Evolutionary conservation across 805 yeast genomes (phyloP), one percentile per base, ranked within the genome.

Genomic region (Starmerella etchellsii): DNA sequence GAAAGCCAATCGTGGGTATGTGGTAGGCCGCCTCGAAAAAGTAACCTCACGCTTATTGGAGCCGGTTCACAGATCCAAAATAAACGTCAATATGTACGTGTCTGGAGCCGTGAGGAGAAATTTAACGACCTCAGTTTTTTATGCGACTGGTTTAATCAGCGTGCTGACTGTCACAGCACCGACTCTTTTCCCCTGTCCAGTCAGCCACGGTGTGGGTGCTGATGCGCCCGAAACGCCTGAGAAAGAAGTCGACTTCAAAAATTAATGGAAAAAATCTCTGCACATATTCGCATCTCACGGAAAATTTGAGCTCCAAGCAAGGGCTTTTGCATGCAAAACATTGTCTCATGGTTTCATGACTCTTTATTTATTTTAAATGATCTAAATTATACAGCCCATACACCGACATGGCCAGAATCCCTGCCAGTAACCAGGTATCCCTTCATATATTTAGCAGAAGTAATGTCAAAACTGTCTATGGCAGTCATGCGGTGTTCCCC

Each of bases 91-190:
- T 7, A 71, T 46, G 67, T 48, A 47, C 39, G 41, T 51, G 25
- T 40, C 44, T 18, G 55, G 52, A 2, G 48, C 55, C 11, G 41
- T 45, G n/a, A 29, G 54, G 13, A 39, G 53, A 20, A 64, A 63
- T 47, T 62, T 79, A 38, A 77, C 84, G 19, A 69, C 71, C 36
- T 76, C 82, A 13, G 63, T 80, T 44, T 80, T 80, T 59, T 72
- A 78, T 20, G 74, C 84, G 16, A 79, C 91, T 0, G 79, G 79
- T 47, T 68, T 78, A n/a, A 73, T 81, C 23, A 79, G 87, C 28
- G 71, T 80, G 43, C 71, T 79, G 15, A 76, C 78, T 14, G 78
- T 74, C 41, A 72, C 76, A 1, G 63, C 64, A 4, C 64, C 67
- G 4, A 56, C 60, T 32, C 49, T 64, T 60, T 13, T 64, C 63